These are phyloP conservation scores for Claviceps maximensis DNA, from an alignment of 2,329 filamentous ascomycete species.

Conservation along the genomic window DNA sequence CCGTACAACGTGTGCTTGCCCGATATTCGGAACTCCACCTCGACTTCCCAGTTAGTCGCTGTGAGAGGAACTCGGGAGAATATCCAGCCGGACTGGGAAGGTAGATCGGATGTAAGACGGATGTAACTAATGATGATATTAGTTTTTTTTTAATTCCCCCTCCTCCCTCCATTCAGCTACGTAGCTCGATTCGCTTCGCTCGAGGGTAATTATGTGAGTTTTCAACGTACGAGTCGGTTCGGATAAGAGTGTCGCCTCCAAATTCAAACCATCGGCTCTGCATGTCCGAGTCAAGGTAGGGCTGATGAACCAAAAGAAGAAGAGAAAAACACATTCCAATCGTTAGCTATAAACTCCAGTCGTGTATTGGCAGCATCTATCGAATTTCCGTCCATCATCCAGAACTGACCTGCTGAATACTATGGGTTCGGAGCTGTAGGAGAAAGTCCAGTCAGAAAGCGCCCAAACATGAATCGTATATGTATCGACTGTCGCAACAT, in stretches of 20 bases:
- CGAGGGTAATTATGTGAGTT: background rate
- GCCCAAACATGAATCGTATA: background rate
- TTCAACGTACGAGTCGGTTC: slow-evolving; percentile 48
- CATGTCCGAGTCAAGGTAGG: slow-evolving; percentile 96
- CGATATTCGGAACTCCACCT: slow-evolving; percentile 88
- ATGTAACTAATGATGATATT: slow-evolving; percentile 52
- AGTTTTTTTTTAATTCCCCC: background rate
- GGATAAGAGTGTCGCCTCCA: slow-evolving; percentile 83
- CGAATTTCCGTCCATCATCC: background rate
- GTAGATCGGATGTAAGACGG: slow-evolving; percentile 78
- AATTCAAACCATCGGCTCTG: slow-evolving; percentile 98
- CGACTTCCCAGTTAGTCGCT: slow-evolving; percentile 97
- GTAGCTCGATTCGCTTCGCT: background rate
- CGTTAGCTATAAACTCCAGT: background rate
- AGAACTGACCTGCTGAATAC: slow-evolving; percentile 57
- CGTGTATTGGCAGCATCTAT: background rate
- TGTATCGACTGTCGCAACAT: slow-evolving; percentile 11
- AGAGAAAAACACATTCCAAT: background rate
- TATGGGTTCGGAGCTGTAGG: slow-evolving; percentile 71
- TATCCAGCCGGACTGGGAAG: slow-evolving; percentile 84
- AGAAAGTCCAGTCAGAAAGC: background rate
- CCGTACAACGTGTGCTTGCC: slow-evolving; percentile 84
- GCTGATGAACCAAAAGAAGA: slow-evolving; percentile 37
- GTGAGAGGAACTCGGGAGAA: slow-evolving; percentile 91
- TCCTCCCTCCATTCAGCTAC: background rate